Evolutionary conservation across 441 rosid genomes (phyloP), one percentile per base, ranked within the genome.

Genomic region (Sinapis alba): DNA sequence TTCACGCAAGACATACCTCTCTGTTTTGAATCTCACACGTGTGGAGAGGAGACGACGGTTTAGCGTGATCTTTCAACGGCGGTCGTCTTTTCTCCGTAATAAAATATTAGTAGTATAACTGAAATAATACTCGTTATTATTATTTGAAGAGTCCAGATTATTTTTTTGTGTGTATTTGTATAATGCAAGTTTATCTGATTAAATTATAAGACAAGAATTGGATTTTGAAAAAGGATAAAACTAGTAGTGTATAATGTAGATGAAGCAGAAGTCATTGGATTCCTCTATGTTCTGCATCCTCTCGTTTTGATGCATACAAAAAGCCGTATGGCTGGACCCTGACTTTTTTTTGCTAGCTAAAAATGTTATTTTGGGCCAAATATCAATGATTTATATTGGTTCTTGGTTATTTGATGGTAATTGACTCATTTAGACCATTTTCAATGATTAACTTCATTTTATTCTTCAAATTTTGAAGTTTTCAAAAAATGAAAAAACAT

Each of bases 1-100:
- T 6, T 43, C 76, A 71, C 80, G 76, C 73, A 70, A 71, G 36
- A 71, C 80, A 77, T 65, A 71, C 64, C n/a, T 26, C n/a, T 60
- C 68, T 56, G 76, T 77, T 71, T 77, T 50, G 18, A 58, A 20
- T 6, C 21, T 16, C 26, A 19, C 72, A 71, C 77, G 72, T 76
- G 80, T 77, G 80, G 62, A 23, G 19, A 6, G 66, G 32, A 43
- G 54, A 20, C 58, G 62, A 58, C 76, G 72, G 62, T 71, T 41
- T 5, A 16, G 18, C 67, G 67, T 70, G 16, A 19, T 53, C 58
- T 53, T 53, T 53, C 58, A 53, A 53, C 26, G 26, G n/a, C 26
- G 12, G 56, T 50, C 56, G 56, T 18, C 5, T 18, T 50, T 8
- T 50, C 8, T 8, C 56, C 23, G 9, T 50, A 50, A 69, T 18